These are phyloP conservation scores for Bruguiera gymnorhiza DNA, from an alignment of 345 rosid genomes.

Conservation along the genomic window DNA sequence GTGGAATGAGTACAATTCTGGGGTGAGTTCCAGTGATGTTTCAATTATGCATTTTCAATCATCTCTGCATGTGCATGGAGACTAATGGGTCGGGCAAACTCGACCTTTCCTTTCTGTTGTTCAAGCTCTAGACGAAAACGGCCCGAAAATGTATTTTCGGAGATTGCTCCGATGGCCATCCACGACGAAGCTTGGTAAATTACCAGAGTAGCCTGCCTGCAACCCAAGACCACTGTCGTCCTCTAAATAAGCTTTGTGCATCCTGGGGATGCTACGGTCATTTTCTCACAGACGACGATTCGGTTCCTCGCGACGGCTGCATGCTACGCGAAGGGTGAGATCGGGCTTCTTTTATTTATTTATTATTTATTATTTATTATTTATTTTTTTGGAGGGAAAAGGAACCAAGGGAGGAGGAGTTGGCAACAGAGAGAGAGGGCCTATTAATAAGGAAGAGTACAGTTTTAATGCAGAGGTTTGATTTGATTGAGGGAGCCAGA, in stretches of 20 bases:
- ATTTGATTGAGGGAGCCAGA: constrained; percentile 16
- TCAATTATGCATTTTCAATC: constrained; percentile 25
- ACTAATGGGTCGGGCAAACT: neutral
- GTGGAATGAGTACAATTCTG: neutral
- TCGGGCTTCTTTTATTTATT: too few relatives aligned
- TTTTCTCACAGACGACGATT: neutral
- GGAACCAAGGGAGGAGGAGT: neutral
- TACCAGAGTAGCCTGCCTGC: too few relatives aligned
- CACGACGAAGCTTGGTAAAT: too few relatives aligned
- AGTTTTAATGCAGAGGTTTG: constrained; percentile 22
- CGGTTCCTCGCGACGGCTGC: neutral
- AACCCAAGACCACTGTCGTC: too few relatives aligned
- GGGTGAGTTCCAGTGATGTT: constrained; percentile 12
- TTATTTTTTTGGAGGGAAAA: constrained; percentile 19
- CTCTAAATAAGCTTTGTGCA: too few relatives aligned
- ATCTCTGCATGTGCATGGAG: constrained; percentile 10
- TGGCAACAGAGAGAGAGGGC: neutral
- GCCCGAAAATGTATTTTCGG: neutral
- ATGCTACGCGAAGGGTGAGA: constrained; percentile 14
- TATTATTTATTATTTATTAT: too few relatives aligned
- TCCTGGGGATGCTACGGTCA: too few relatives aligned
- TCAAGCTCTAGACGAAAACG: neutral
- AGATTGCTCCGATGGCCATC: too few relatives aligned
- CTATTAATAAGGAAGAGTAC: constrained; percentile 14
- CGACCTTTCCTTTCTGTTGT: neutral